Base-by-base conservation (phyloP, 805 yeast species). In the Jamesozyma piceae region DNA sequence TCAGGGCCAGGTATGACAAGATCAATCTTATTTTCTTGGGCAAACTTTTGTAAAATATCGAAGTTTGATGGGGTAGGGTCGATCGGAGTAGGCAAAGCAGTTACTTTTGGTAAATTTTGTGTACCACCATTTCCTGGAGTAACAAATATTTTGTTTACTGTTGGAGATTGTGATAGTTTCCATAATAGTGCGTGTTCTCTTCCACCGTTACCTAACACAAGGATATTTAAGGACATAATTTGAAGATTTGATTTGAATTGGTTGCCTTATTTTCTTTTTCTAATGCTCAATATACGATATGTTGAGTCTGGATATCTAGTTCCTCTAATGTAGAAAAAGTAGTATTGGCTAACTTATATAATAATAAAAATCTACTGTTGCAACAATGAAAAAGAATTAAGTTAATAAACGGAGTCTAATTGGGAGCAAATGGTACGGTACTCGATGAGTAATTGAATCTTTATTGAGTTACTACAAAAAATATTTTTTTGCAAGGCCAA, bases 81-180 rank as follows among this genome's bases (percentile, higher is more conserved):
- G 59, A 86, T 77, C 3, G 32, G 15, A 45, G 48, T 49, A 5
- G 82, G 72, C 37, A 92, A 78, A 57, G 85, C 84, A 45, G 72
- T 69, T 35, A 83, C 81, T 52, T 85, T 83, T 26, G 63, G 55
- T 18, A 58, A 50, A 32, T 19, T 8, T 14, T 28, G 18, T 27
- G 95, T 89, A 40, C 97, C 97, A 43, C 97, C 98, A 60, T 92
- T 90, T 42, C 97, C 97, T 49, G 97, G 97, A 22, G 97, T 95
- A 43, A 90, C 95, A 56, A 62, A 94, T 52, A 94, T 80, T 46
- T 75, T 73, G 47, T 67, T 66, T 29, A 88, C 95, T 36, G 74
- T 64, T 31, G 77, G 66, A 29, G 96, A 86, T 65, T 88, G 90
- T 26, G 82, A 68, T 49, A 92, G 73, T 59, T 82, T 85, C 96